phyloP scores from a whole-genome alignment of 2,329 filamentous ascomycete species.

The Penicillium sp. region DNA sequence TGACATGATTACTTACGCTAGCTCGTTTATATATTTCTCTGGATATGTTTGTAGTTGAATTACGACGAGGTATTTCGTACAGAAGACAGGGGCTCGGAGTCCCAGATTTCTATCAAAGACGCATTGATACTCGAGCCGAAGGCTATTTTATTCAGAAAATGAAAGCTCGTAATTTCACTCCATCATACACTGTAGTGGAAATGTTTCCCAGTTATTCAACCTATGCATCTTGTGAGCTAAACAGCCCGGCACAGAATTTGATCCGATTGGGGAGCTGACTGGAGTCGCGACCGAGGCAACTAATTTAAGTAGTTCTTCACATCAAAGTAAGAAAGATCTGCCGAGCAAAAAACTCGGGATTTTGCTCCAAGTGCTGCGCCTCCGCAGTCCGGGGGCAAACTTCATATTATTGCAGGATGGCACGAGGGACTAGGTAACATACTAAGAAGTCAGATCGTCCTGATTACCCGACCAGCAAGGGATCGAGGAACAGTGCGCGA shows the following conservation, averaged over 20 bases:
- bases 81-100: no score
- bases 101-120: no score
- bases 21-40: no score
- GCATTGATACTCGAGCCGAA: no score
- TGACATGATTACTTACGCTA: no score
- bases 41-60: no score
- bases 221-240: neutral
- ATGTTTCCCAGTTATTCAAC: neutral
- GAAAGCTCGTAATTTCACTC: neutral
- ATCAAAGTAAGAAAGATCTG: neutral
- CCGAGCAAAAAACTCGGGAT: neutral
- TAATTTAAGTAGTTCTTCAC: neutral
- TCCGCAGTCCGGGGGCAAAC: neutral
- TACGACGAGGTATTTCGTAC: no score
- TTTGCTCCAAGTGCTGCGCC: neutral
- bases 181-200: neutral
- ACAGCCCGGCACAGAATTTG: neutral
- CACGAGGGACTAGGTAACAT: neutral
- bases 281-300: neutral
- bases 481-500: slow-evolving; percentile 11
- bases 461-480: slow-evolving; percentile 9
- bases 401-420: neutral
- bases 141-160: neutral
- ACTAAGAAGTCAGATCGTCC: slow-evolving; percentile 5
- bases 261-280: neutral